phyloP scores from a whole-genome alignment of 306 rosid species.

The Sicyos edulis region DNA sequence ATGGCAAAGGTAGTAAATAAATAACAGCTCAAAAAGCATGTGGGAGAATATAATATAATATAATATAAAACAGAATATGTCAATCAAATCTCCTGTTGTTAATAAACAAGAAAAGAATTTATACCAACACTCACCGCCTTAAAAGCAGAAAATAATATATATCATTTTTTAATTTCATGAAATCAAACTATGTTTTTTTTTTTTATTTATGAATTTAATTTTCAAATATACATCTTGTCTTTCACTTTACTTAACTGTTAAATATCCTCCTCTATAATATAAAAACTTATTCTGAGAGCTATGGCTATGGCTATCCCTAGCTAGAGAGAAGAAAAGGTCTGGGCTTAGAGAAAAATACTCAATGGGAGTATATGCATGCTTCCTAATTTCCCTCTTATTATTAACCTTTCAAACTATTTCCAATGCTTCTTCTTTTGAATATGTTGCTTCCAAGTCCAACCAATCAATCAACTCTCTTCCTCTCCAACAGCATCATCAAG shows the following conservation, averaged over 20 bases:
- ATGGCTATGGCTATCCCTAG: constrained; percentile 11
- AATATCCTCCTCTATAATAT: not conserved
- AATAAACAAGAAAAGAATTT: constrained; percentile 13
- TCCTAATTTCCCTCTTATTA: constrained; percentile 5
- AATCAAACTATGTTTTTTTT: not conserved
- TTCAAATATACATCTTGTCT: not conserved
- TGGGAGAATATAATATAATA: not conserved
- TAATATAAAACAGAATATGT: not conserved
- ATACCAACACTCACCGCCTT: not conserved
- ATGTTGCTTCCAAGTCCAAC: not conserved
- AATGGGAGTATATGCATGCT: constrained; percentile 18
- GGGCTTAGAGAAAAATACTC: not conserved
- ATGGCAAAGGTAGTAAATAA: no score
- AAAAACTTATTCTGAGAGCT: not conserved
- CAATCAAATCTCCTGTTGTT: not conserved
- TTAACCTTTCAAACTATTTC: not conserved
- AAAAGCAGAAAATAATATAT: no score
- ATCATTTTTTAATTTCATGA: no score
- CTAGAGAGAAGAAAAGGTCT: not conserved
- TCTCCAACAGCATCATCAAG: not conserved
- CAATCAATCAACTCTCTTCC: not conserved
- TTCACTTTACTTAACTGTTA: not conserved
- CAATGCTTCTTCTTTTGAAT: not conserved
- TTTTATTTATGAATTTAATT: no score
- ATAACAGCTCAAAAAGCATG: not conserved